phyloP scores from a whole-genome alignment of 805 yeast species.

The Myxozyma mucilagina region DNA sequence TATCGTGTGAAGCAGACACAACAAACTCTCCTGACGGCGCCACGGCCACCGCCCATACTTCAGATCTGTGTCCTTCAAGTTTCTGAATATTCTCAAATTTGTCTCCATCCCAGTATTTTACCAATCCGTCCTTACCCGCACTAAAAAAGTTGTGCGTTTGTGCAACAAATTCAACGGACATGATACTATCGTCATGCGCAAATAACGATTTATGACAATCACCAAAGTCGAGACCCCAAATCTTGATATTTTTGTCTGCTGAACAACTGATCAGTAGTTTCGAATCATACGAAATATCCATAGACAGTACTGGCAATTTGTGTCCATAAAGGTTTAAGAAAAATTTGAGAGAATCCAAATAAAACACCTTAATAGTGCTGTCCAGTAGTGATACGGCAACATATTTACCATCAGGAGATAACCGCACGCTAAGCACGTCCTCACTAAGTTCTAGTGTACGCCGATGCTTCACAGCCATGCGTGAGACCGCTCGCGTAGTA shows the following conservation, averaged over 20 bases:
- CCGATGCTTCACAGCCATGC: constrained; percentile 65
- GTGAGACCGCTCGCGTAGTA: constrained; percentile 51
- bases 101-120: constrained; percentile 98
- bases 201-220: constrained; percentile 96
- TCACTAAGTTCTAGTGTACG: constrained; percentile 84
- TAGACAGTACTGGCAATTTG: constrained; percentile 88
- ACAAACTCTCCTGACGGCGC: constrained; percentile 66
- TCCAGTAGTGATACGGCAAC: constrained; percentile 85
- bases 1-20: constrained; percentile 88
- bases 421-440: constrained; percentile 74
- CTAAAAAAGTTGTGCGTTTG: constrained; percentile 88
- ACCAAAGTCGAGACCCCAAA: constrained; percentile 99
- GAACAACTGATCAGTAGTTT: constrained; percentile 88
- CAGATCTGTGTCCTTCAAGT: constrained; percentile 81
- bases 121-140: constrained; percentile 80
- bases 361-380: constrained; percentile 94
- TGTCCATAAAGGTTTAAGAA: constrained; percentile 92
- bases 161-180: constrained; percentile 82
- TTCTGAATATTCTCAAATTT: constrained; percentile 93
- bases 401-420: constrained; percentile 76
- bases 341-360: constrained; percentile 81
- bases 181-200: constrained; percentile 94
- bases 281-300: constrained; percentile 87
- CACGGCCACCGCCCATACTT: constrained; percentile 90
- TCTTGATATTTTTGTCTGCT: constrained; percentile 95